Evolutionary conservation across 2,329 filamentous ascomycete genomes (phyloP), one percentile per base, ranked within the genome.

Genomic region (Colletotrichum sp.): DNA sequence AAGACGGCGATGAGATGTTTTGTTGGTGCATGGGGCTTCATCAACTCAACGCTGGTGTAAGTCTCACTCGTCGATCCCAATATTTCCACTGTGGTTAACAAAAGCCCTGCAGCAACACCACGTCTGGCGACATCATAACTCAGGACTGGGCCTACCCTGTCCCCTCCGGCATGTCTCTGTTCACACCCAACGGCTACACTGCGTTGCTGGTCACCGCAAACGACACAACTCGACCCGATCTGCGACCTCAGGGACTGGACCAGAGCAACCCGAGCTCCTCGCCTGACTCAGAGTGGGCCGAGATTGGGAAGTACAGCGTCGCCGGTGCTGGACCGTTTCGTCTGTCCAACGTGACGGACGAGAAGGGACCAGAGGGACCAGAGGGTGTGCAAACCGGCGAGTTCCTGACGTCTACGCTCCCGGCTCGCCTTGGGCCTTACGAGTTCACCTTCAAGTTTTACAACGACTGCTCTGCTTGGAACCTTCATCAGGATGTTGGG

Each of bases 1-100:
- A 70, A 62, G 60, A 43, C 60, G 60, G 60, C 69, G 9, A 30
- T 71, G 7, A 58, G 38, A 12, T 71, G 69, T 13, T 71, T 66
- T 24, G 69, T 38, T 32, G 60, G 69, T 7, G 60, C 69, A 13
- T 71, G 60, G 69, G 60, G 69, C 6, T 71, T 71, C 24, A 71
- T 71, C 32, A 71, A 66, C 69, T 71, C 69, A 8, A 71, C 69
- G 13, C 15, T 71, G n/a, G 69, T 71, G 69, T 71, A 58, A 58
- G 69, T 28, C 30, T 26, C 10, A 0, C 3, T 2, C 60, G 0
- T 65, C 4, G 0, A 15, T 18, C 3, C 48, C 16, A 36, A 28
- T 26, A 36, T 24, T 12, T 26, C 12, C 1, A 56, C 28, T 5
- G 6, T 21, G 6, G 43, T 30, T 56, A 34, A 56, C 8, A 36